Base-by-base conservation (phyloP, 2,329 filamentous ascomycete genomes). In the Alternaria longipes region DNA sequence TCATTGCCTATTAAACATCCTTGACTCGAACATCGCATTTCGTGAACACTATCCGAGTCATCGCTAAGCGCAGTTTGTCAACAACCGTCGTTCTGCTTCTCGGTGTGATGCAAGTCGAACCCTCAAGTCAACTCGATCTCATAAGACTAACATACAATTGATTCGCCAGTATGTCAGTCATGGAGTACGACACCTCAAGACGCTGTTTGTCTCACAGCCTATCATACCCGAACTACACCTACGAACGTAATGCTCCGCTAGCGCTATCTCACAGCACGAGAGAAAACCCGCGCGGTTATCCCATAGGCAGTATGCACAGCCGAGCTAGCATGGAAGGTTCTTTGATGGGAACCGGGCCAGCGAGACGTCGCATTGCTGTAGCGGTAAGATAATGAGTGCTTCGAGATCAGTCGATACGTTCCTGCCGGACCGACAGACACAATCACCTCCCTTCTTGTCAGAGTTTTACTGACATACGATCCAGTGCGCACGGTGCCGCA, bases 401-500 rank as follows among this genome's bases (percentile, higher is more conserved):
- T 24, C 55, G 22, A 32, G 2, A 11, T 36, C 24, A 14, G 36
- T 14, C 11, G 18, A 26, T 7, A 4, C 4, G 8, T 38, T 16
- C 22, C 20, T 8, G 20, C 38, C 14, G 12, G 26, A 42, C 6
- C 32, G 8, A 41, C 22, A 24, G 3, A 5, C 12, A 34, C 24
- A 16, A 4, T 22, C 41, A 3, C 8, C 26, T 18, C n/a, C 24
- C 14, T 12, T 30, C 28, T 20, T 20, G 7, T 16, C 12, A 12
- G 24, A 1, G 11, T 20, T 20, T 24, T 26, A 20, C 59, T 64
- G 28, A 71, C 20, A 30, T 14, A 3, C 12, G 8, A 8, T 45
- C 6, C 66, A 97, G 94, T 98, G 94, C 78, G 88, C 89, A 36
- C 89, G 94, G 68, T 98, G 94, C 80, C 89, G 94, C 62, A 94